Evolutionary conservation across 371 early-diverging fungal genomes (phyloP).

Genomic region (Thermomucor indicae-seudaticae): DNA sequence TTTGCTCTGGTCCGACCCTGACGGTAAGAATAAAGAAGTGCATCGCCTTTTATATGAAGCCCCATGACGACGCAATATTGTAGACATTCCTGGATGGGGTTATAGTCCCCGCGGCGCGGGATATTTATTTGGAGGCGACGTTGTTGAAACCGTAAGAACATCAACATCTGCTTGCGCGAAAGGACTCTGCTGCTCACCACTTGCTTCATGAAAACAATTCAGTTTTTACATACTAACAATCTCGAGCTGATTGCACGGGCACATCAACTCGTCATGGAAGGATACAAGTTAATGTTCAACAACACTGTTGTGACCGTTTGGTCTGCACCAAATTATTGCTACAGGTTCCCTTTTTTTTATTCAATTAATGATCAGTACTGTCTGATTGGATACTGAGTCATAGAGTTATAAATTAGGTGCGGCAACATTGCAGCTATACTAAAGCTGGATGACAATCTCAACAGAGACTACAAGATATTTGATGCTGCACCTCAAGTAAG

Average conservation of each 20-base stretch:
- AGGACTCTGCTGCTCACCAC: too few species aligned
- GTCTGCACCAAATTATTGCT: conserved; percentile 99
- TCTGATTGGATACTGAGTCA: not conserved
- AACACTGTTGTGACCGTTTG: conserved; percentile 98
- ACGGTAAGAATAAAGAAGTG: conserved; percentile 49
- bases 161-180: too few species aligned
- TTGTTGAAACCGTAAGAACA: conserved; percentile 67
- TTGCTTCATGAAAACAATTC: too few species aligned
- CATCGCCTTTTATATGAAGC: not conserved
- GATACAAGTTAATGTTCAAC: conserved; percentile 94
- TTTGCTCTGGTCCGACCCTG: conserved; percentile 99
- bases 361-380: too few species aligned
- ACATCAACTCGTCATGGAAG: conserved; percentile 99
- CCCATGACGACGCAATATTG: not conserved
- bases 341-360: too few species aligned
- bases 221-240: conserved; percentile 87
- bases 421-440: conserved; percentile 99
- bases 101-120: conserved; percentile 98
- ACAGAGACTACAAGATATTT: conserved; percentile 80
- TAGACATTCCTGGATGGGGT: conserved; percentile 92
- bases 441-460: conserved; percentile 91
- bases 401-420: conserved; percentile 55
- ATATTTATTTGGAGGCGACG: conserved; percentile 95
- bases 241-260: conserved; percentile 96
- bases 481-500: conserved; percentile 77